These are phyloP conservation scores for Colletotrichum orbiculare DNA, from an alignment of 2,329 filamentous ascomycete genomes.

Conservation along the genomic window DNA sequence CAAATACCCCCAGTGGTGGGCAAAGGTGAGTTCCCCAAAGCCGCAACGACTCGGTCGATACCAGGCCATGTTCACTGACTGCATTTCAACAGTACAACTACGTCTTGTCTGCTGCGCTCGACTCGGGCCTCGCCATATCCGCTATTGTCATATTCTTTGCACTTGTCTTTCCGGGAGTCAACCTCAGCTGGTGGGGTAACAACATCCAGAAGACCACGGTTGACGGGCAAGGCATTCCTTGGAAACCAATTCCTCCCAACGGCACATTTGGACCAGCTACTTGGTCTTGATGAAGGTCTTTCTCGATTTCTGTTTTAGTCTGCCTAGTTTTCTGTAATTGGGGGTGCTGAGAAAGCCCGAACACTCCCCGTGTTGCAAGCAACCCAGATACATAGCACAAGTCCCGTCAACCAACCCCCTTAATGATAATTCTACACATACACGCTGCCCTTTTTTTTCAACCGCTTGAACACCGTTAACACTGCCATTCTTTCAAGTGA, in stretches of 20 bases:
- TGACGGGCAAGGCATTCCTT: conserved; percentile 48
- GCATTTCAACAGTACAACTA: conserved; percentile 44
- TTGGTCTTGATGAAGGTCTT: conserved; percentile 9
- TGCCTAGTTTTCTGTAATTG: not conserved
- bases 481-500: not conserved
- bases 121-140: conserved; percentile 53
- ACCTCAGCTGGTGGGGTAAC: conserved; percentile 55
- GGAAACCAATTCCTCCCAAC: conserved; percentile 22
- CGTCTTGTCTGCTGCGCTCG: conserved; percentile 55
- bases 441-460: not conserved
- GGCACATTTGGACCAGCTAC: conserved; percentile 26
- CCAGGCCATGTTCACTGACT: not conserved
- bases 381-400: not conserved
- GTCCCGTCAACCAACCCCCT: not conserved
- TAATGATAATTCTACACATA: not conserved
- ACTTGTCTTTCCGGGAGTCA: conserved; percentile 52
- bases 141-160: conserved; percentile 57
- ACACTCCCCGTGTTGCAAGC: not conserved
- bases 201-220: conserved; percentile 47
- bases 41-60: not conserved
- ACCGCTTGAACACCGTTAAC: not conserved
- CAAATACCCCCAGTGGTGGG: conserved; percentile 30
- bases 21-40: conserved; percentile 14
- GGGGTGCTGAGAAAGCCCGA: not conserved
- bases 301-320: not conserved